Evolutionary conservation across 2,329 filamentous ascomycete species (phyloP), one percentile per base, ranked within the genome.

Genomic region (Microsporum canis): DNA sequence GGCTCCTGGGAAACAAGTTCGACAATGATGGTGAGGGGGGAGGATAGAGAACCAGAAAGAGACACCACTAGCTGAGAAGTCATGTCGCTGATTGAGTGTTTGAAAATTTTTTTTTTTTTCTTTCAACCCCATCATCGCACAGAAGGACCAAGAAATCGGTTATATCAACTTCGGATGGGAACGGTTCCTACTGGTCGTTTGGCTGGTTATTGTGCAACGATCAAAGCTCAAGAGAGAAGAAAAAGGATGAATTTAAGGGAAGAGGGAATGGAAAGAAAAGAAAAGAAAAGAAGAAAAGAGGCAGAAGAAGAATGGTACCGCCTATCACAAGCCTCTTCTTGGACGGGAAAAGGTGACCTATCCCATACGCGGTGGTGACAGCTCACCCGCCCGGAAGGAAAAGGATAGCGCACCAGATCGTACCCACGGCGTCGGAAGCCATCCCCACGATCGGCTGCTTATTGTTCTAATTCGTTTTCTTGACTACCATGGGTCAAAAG

Each of bases 311-410:
- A 34, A 53, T 12, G 27, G 39, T n/a, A 53, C 49, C 49, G 31
- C 33, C 49, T 55, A 36, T 36, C 31, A 31, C 49, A 34, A 55
- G 49, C 49, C 33, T 34, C n/a, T 10, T 34, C 17, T 7, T 29
- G 31, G 10, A 27, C 10, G 3, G n/a, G 29, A 31, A 55, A 55
- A 55, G 10, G 31, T 55, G 49, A 55, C 49, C 49, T 55, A 55
- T 55, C 49, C 49, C 49, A 55, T 55, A 34, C 12, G 49, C 14
- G 49, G 31, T 23, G 49, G 49, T 55, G 49, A 55, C 49, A 55
- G 49, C 49, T 55, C 49, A 55, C 49, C 49, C 29, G n/a, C 29
- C 49, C 12, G 49, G 33, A 55, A 34, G 31, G 31, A 36, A 29
- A 47, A 33, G 49, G n/a, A 55, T 34, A 17, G 29, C 49, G 29